Conservation (phyloP, 2,329 filamentous ascomycete species). For the Myriosclerotinia curreyana region DNA sequence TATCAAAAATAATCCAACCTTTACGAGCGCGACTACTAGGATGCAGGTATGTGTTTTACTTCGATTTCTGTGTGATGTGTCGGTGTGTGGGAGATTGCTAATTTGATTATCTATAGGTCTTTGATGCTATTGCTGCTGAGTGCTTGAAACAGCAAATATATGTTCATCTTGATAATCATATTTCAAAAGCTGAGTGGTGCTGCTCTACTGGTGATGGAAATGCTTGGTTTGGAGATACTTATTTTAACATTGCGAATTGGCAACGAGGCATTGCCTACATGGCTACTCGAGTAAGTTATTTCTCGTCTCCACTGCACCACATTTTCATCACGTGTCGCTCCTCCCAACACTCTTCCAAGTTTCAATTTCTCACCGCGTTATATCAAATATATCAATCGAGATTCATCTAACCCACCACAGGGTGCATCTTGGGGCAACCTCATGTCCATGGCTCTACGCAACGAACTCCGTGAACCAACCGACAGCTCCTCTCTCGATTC, state of each 20-base stretch:
- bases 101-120: slow-evolving; percentile 43
- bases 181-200: slow-evolving; percentile 58
- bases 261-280: slow-evolving; percentile 58
- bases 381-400: too few species aligned
- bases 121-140: slow-evolving; percentile 60
- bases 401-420: background rate
- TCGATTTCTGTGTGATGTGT: background rate
- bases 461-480: slow-evolving; percentile 42
- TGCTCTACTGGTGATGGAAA: slow-evolving; percentile 55
- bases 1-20: slow-evolving; percentile 54
- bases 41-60: slow-evolving; percentile 41
- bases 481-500: slow-evolving; percentile 22
- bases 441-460: slow-evolving; percentile 39
- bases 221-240: slow-evolving; percentile 58
- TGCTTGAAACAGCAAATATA: slow-evolving; percentile 54
- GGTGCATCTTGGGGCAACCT: slow-evolving; percentile 28
- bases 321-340: background rate
- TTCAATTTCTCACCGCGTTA: background rate
- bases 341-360: background rate
- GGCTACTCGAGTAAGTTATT: slow-evolving; percentile 51
- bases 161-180: slow-evolving; percentile 60
- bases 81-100: background rate
- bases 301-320: background rate
- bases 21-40: slow-evolving; percentile 53
- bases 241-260: slow-evolving; percentile 60